Conservation (phyloP, 1,284 basidiomycete species). For the Anthracocystis panici-leucophaei region DNA sequence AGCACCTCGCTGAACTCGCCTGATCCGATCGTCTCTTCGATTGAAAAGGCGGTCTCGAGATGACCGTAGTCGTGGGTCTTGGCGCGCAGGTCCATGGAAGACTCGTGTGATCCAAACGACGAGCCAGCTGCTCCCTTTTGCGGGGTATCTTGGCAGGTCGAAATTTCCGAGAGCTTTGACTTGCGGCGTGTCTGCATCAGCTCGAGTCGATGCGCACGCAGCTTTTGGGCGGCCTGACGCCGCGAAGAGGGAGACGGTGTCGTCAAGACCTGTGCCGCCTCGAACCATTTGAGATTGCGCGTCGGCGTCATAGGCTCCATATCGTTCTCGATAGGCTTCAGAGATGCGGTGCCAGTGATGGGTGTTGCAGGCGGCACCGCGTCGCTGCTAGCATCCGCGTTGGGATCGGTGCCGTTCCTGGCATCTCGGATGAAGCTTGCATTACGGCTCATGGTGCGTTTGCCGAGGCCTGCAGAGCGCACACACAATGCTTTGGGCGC, state of each 20-base stretch:
- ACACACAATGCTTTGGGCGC: constrained; percentile 43
- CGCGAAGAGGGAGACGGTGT: constrained; percentile 59
- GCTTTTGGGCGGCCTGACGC: constrained; percentile 35
- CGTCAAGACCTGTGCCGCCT: constrained; percentile 61
- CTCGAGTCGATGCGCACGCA: constrained; percentile 48
- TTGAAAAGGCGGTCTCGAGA: constrained; percentile 75
- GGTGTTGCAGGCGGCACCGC: constrained; percentile 39
- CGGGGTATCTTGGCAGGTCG: constrained; percentile 43
- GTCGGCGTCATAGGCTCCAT: constrained; percentile 66
- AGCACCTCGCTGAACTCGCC: constrained; percentile 96
- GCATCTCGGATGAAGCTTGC: constrained; percentile 33
- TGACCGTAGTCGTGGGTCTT: constrained; percentile 27
- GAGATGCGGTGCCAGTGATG: constrained; percentile 11
- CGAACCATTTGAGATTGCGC: constrained; percentile 66
- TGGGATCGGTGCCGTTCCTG: constrained; percentile 2
- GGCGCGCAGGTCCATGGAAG: constrained; percentile 19
- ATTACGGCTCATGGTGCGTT: constrained; percentile 46
- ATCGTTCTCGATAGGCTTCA: constrained; percentile 20
- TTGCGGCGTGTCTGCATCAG: constrained; percentile 43
- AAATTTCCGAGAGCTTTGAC: constrained; percentile 41
- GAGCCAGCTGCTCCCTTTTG: constrained; percentile 24
- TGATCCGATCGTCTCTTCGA: constrained; percentile 84
- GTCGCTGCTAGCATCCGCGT: constrained; percentile 8
- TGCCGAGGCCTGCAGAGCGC: constrained; percentile 42
- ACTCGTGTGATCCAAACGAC: constrained; percentile 7